A percentile compares a stretch with the other conserved stretches of the same genome.
phyloP scores from a whole-genome alignment of 257 asterid species.

The Petrea volubilis region DNA sequence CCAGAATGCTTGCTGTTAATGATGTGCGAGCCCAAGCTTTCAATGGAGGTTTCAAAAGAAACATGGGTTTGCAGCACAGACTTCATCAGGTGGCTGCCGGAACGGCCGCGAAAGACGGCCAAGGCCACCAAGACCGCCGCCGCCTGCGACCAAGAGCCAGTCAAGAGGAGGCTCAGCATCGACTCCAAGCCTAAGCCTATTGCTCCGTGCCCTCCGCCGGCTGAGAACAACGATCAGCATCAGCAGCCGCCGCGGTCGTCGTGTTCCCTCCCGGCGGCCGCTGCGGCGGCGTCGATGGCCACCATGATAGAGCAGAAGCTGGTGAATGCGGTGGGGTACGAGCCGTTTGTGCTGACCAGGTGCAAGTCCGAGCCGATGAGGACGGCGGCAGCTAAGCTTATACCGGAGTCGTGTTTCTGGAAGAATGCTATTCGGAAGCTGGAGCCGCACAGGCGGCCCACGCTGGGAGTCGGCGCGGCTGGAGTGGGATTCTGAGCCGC shows the following conservation, averaged over 20 bases:
- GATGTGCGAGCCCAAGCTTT: conserved; percentile 97
- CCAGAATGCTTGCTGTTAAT: conserved; percentile 86
- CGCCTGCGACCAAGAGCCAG: conserved; percentile 32
- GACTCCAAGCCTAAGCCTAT: conserved; percentile 32
- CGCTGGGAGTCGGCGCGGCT: conserved; percentile 75
- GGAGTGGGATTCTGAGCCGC: conserved; percentile 64
- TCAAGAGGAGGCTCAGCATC: conserved; percentile 42
- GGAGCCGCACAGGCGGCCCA: conserved; percentile 72
- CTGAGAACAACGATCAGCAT: neutral
- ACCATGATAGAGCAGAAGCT: conserved; percentile 82
- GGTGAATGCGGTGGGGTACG: conserved; percentile 68
- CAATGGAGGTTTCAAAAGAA: conserved; percentile 97
- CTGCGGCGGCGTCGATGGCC: conserved; percentile 70
- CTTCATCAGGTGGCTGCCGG: conserved; percentile 78
- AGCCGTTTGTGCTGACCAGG: conserved; percentile 87
- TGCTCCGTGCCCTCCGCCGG: conserved; percentile 6
- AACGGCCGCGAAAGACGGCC: conserved; percentile 49
- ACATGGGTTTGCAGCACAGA: conserved; percentile 97
- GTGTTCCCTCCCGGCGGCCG: conserved; percentile 61
- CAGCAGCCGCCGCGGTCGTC: conserved; percentile 77
- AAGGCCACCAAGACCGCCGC: conserved; percentile 4
- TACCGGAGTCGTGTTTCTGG: conserved; percentile 84
- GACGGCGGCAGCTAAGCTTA: conserved; percentile 89
- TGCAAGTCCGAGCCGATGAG: conserved; percentile 99
- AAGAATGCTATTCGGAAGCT: conserved; percentile 61